Conservation (phyloP, 225 moss, liverwort and hornwort genomes). For the Ulota crispa region DNA sequence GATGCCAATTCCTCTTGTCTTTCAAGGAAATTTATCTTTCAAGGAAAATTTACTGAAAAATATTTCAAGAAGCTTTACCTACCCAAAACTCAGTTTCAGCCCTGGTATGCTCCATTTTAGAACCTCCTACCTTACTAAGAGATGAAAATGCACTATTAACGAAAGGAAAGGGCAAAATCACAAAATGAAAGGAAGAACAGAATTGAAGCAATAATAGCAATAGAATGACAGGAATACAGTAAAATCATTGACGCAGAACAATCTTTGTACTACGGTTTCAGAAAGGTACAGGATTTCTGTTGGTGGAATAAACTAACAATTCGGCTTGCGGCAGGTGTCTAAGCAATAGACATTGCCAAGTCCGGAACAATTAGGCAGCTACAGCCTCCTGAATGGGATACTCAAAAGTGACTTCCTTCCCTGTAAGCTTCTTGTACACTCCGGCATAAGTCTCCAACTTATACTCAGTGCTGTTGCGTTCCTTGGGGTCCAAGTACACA, state of each 20-base stretch:
- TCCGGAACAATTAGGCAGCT: conserved; percentile 41
- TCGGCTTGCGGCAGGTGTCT: conserved; percentile 26
- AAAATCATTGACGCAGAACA: conserved; percentile 32
- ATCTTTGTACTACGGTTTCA: conserved; percentile 39
- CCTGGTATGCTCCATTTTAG: too few species aligned
- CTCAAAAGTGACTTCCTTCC: conserved; percentile 94
- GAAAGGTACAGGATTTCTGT: conserved; percentile 32
- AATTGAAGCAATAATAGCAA: not conserved
- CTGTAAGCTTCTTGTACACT: conserved; percentile 89
- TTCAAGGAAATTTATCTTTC: too few species aligned
- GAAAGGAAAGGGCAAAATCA: not conserved
- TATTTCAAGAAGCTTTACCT: too few species aligned
- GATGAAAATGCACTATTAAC: too few species aligned
- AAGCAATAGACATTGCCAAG: conserved; percentile 22
- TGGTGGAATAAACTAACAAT: conserved; percentile 24
- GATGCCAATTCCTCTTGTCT: too few species aligned
- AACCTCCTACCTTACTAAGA: too few species aligned
- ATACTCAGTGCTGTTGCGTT: conserved; percentile 85
- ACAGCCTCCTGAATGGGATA: conserved; percentile 75
- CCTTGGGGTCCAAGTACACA: conserved; percentile 89
- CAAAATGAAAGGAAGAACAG: not conserved
- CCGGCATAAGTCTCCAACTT: conserved; percentile 85
- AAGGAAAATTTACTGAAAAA: too few species aligned
- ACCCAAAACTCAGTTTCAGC: too few species aligned
- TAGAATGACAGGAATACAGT: conserved; percentile 1